A percentile compares a stretch with the other conserved stretches of the same genome.
Evolutionary conservation across 495 filamentous ascomycete species (phyloP).

Genomic region (Bathelium albidoporum): DNA sequence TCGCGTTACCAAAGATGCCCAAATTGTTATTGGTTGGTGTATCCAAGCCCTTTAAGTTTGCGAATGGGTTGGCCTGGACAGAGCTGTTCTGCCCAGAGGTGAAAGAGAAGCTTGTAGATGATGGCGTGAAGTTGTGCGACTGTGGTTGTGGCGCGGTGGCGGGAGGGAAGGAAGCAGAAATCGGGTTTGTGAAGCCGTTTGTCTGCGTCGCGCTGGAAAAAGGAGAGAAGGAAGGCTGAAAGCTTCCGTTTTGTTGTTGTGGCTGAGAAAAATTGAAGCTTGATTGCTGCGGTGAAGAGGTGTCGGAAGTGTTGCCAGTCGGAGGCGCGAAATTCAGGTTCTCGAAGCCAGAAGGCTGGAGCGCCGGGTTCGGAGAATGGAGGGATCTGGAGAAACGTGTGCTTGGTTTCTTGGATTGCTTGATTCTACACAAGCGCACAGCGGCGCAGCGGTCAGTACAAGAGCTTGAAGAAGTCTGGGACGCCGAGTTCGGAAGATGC

Average conservation of each 20-base stretch:
- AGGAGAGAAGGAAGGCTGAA: background rate
- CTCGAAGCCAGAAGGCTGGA: slow-evolving; percentile 1
- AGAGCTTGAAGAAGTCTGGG: background rate
- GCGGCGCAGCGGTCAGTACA: background rate
- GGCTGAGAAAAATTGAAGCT: background rate
- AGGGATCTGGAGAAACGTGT: background rate
- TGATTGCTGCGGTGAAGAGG: background rate
- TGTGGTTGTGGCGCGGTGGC: background rate
- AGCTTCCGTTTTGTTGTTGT: background rate
- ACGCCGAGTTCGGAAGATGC: background rate
- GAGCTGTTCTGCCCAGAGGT: background rate
- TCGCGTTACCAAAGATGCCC: background rate
- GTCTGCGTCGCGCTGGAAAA: background rate
- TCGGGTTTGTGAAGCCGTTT: background rate
- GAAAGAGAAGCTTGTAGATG: slow-evolving; percentile 1
- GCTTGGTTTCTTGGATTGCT: background rate
- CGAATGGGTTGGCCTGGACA: background rate
- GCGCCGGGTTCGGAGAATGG: background rate
- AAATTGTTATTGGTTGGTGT: background rate
- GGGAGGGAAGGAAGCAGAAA: background rate
- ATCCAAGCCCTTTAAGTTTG: background rate
- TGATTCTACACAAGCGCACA: background rate
- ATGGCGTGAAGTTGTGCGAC: background rate
- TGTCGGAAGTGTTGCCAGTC: background rate
- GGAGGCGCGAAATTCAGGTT: background rate